A percentile compares a stretch with the other conserved stretches of the same genome.
These are phyloP conservation scores for Epichloe uncinata DNA, from an alignment of 2,329 filamentous ascomycete genomes.

Conservation along the genomic window DNA sequence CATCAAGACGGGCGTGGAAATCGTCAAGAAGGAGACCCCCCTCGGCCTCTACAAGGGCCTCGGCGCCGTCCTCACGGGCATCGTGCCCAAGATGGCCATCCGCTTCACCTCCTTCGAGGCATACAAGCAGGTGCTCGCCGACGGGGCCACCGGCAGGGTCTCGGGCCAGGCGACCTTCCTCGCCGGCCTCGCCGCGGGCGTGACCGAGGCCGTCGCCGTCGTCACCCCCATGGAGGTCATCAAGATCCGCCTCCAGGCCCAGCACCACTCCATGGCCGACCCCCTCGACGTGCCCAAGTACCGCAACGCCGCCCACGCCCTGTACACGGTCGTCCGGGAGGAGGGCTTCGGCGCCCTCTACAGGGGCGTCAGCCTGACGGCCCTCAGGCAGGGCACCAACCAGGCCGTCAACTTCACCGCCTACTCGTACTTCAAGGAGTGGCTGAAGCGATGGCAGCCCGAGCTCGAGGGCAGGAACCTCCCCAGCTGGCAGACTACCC, in stretches of 20 bases:
- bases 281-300: slow-evolving; percentile 90
- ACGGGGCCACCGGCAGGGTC: slow-evolving; percentile 52
- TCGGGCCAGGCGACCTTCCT: slow-evolving; percentile 55
- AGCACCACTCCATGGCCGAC: slow-evolving; percentile 96
- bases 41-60: slow-evolving; percentile 94
- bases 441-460: slow-evolving; percentile 59
- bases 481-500: slow-evolving; percentile 77
- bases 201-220: slow-evolving; percentile 91
- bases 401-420: slow-evolving; percentile 99
- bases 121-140: slow-evolving; percentile 76
- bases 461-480: slow-evolving; percentile 51
- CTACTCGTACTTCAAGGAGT: slow-evolving; percentile 83
- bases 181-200: slow-evolving; percentile 79
- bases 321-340: slow-evolving; percentile 83
- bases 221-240: slow-evolving; percentile 99
- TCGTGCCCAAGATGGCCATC: slow-evolving; percentile 98
- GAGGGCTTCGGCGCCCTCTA: slow-evolving; percentile 82
- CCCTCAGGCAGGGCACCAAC: slow-evolving; percentile 87
- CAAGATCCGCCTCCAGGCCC: slow-evolving; percentile 95
- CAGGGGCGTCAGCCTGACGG: slow-evolving; percentile 85
- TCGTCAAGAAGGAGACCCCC: slow-evolving; percentile 75
- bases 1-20: slow-evolving; percentile 70
- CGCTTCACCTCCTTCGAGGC: slow-evolving; percentile 94
- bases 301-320: slow-evolving; percentile 73
- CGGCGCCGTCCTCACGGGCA: slow-evolving; percentile 91